These are phyloP conservation scores for Hura crepitans DNA, from an alignment of 441 rosid genomes.

Conservation along the genomic window DNA sequence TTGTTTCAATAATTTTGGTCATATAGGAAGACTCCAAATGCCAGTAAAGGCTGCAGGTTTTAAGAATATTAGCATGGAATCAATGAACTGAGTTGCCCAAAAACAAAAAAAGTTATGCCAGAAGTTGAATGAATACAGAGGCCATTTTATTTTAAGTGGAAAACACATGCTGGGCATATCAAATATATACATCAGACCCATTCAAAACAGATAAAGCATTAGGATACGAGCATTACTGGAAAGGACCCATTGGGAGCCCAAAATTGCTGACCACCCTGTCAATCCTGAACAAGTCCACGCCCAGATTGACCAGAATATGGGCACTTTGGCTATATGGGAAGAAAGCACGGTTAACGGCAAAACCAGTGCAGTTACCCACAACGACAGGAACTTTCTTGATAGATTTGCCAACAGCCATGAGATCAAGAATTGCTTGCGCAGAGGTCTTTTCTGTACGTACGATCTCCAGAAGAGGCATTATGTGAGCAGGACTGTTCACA, in stretches of 20 bases:
- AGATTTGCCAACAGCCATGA: constrained; percentile 72
- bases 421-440: constrained; percentile 84
- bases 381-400: constrained; percentile 94
- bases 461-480: constrained; percentile 96
- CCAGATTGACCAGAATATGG: constrained; percentile 60
- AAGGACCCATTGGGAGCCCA: constrained; percentile 92
- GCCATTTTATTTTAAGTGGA: neutral
- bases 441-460: constrained; percentile 80
- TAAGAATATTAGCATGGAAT: neutral
- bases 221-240: constrained; percentile 59
- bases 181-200: constrained; percentile 5
- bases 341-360: constrained; percentile 91
- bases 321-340: constrained; percentile 82
- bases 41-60: neutral
- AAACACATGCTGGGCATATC: constrained; percentile 9
- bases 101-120: neutral
- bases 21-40: neutral
- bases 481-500: constrained; percentile 80
- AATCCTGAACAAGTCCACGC: constrained; percentile 85
- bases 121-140: neutral
- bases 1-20: neutral
- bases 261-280: constrained; percentile 70
- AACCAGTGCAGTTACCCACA: constrained; percentile 92
- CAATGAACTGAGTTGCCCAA: neutral
- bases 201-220: constrained; percentile 15